These are phyloP conservation scores for Eugenia klotzschiana DNA, from an alignment of 441 rosid genomes.

Conservation along the genomic window DNA sequence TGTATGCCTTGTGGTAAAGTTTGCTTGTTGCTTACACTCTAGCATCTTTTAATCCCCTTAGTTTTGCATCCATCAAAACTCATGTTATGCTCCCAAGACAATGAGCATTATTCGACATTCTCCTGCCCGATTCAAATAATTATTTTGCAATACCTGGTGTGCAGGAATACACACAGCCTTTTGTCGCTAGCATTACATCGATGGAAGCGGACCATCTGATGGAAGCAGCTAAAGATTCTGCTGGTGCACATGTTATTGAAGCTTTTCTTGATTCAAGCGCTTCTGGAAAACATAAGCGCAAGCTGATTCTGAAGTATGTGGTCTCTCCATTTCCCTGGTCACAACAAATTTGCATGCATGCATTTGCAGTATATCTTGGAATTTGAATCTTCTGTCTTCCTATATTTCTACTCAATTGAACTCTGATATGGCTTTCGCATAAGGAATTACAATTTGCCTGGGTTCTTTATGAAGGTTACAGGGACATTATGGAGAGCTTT, in stretches of 20 bases:
- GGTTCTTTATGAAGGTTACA: constrained; percentile 36
- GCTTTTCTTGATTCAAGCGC: constrained; percentile 66
- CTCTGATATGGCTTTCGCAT: not conserved
- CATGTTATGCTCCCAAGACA: not conserved
- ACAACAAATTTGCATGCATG: not conserved
- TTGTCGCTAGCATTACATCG: constrained; percentile 44
- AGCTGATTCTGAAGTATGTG: constrained; percentile 59
- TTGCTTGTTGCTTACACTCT: not conserved
- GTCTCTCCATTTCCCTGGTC: constrained; percentile 1
- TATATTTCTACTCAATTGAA: not conserved
- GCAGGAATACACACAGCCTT: constrained; percentile 69
- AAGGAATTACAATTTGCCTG: not conserved
- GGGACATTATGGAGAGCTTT: constrained; percentile 75
- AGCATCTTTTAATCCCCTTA: not conserved
- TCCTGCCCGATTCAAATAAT: not conserved
- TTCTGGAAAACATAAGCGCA: constrained; percentile 60
- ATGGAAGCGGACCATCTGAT: constrained; percentile 58
- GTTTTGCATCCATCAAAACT: not conserved
- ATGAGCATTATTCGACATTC: not conserved
- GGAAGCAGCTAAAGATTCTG: constrained; percentile 60
- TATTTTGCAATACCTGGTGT: not conserved
- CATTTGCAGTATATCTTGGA: not conserved
- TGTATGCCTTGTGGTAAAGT: not conserved
- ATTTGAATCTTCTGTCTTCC: not conserved
- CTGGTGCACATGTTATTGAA: constrained; percentile 75